Conservation (phyloP, 148 eudicot species). For the Polygonum aviculare region DNA sequence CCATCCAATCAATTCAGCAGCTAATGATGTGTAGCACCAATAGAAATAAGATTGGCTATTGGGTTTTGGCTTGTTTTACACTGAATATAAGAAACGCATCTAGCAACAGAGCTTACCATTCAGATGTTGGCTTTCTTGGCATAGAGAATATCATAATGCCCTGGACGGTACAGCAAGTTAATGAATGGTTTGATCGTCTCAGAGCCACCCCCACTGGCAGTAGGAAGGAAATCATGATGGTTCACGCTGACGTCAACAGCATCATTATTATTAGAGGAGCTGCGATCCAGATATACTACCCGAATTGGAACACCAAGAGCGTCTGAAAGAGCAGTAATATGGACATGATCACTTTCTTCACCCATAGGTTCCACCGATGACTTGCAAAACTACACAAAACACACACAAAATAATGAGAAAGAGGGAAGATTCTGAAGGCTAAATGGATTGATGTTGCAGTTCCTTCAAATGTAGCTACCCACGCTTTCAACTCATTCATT, state of each 20-base stretch:
- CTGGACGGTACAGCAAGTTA: slow-evolving; percentile 84
- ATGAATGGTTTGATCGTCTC: slow-evolving; percentile 48
- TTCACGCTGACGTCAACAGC: slow-evolving; percentile 57
- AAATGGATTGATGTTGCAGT: not conserved
- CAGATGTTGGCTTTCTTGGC: slow-evolving; percentile 25
- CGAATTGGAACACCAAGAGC: slow-evolving; percentile 86
- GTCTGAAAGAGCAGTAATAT: slow-evolving; percentile 88
- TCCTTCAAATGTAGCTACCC: not conserved
- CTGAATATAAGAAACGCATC: not conserved
- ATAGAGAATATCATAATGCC: slow-evolving; percentile 91
- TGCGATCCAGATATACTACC: slow-evolving; percentile 85
- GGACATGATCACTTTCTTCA: slow-evolving; percentile 98
- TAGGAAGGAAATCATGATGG: slow-evolving; percentile 89
- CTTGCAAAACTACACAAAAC: slow-evolving; percentile 71
- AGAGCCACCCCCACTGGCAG: slow-evolving; percentile 21
- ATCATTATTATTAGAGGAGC: slow-evolving; percentile 42
- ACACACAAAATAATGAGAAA: not conserved
- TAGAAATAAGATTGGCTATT: not conserved
- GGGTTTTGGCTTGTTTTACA: not conserved
- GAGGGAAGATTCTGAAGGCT: too few relatives aligned
- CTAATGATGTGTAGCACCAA: not conserved
- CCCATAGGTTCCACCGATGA: slow-evolving; percentile 99
- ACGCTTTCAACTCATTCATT: not conserved
- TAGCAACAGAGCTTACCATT: not conserved
- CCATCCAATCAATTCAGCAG: not conserved